A percentile compares a stretch with the other conserved stretches of the same genome.
Evolutionary conservation across 1,284 basidiomycete species (phyloP).

Genomic region (Mycena sp.): DNA sequence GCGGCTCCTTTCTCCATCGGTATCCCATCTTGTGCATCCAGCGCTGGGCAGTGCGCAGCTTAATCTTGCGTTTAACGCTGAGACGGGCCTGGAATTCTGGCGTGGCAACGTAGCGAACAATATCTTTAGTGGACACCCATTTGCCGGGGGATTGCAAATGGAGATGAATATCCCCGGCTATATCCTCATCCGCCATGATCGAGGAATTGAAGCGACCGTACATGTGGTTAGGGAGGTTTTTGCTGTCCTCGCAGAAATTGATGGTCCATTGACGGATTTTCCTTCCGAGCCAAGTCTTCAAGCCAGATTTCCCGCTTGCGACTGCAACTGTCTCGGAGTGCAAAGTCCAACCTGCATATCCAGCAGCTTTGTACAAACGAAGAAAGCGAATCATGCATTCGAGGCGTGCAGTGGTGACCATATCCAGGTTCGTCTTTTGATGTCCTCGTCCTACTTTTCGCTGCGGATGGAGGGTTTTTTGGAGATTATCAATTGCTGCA

Average conservation of each 20-base stretch:
- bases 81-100: slow-evolving; percentile 35
- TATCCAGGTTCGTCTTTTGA: neutral
- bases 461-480: neutral
- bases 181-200: slow-evolving; percentile 2
- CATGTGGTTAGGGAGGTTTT: neutral
- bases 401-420: slow-evolving; percentile 8
- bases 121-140: slow-evolving; percentile 39
- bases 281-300: neutral
- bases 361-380: neutral
- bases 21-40: slow-evolving; percentile 9
- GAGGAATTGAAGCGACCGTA: slow-evolving; percentile 8
- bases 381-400: slow-evolving; percentile 19
- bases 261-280: slow-evolving; percentile 1
- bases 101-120: slow-evolving; percentile 40
- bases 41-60: neutral
- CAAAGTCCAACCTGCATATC: slow-evolving; percentile 10
- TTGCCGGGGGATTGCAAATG: slow-evolving; percentile 15
- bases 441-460: neutral
- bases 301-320: slow-evolving; percentile 4
- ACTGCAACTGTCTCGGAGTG: slow-evolving; percentile 1
- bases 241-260: slow-evolving; percentile 1
- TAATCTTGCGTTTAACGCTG: slow-evolving; percentile 5
- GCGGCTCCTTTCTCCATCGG: slow-evolving; percentile 17
- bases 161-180: slow-evolving; percentile 4
- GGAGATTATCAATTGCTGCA: slow-evolving; percentile 5